Evolutionary conservation across 2,329 filamentous ascomycete species (phyloP), one percentile per base, ranked within the genome.

Genomic region (Scedosporium boydii): DNA sequence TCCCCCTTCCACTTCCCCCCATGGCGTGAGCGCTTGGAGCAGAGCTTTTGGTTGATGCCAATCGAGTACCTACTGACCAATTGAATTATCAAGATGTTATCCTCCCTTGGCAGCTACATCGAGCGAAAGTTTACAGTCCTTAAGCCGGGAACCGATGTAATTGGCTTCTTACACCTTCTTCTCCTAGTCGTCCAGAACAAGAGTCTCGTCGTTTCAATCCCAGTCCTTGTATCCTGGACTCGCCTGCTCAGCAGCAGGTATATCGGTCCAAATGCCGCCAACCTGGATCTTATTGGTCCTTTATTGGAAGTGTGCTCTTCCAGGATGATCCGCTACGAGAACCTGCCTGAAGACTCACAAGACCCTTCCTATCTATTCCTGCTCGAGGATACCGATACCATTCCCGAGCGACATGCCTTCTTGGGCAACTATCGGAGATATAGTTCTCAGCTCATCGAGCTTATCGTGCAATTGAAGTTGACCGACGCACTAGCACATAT

Each of bases 361-460:
- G 88, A 97, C 68, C 82, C 90, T 1, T 93, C 89, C 0, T 83
- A 92, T 63, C 78, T 91, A 10, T 95, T 96, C 67, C 80, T 99
- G 1, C 82, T 92, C 69, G 93, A 98, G 70, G 95, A 99, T 71
- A 96, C 96, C 62, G 95, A 99, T 70, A 98, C 93, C 0, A 80
- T 93, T 21, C 95, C 95, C 0, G 95, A 99, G 72, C 85, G 92
- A 26, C 95, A 99, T 75, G 91, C 92, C 1, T 99, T 99, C 72
- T 82, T 98, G 10, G 92, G 93, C 3, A 98, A 99, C 70, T 99
- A 99, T 73, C 84, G 95, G 46, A 85, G 95, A 64, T 98, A 96
- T 70, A 95, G 92, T 72, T 87, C 87, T 3, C 88, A 90, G 64
- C 84, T 97, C 27, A 91, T 99, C 62, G 93, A 98, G 74, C 83